These are phyloP conservation scores for Lasiosphaeris hirsuta DNA, from an alignment of 495 filamentous ascomycete species.

Conservation along the genomic window DNA sequence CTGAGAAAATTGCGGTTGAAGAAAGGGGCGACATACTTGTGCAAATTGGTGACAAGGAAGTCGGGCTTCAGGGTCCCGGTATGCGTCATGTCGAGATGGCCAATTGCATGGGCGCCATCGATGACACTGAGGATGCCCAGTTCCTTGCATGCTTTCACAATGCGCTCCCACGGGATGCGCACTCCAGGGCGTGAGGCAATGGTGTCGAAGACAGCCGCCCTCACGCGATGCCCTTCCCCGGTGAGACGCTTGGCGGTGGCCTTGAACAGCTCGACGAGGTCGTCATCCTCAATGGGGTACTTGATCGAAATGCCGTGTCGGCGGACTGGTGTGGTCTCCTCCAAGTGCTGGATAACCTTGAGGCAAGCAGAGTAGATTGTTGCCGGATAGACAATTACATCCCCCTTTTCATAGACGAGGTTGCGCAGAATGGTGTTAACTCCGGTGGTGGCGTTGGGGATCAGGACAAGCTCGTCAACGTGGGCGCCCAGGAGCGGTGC, in stretches of 20 bases:
- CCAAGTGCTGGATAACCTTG: conserved; percentile 61
- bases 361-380: conserved; percentile 70
- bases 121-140: conserved; percentile 55
- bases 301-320: conserved; percentile 31
- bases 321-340: conserved; percentile 47
- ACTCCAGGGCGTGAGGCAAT: conserved; percentile 69
- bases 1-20: no score
- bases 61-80: conserved; percentile 60
- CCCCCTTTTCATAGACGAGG: conserved; percentile 50
- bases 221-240: conserved; percentile 40
- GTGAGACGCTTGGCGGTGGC: conserved; percentile 38
- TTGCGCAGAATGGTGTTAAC: conserved; percentile 70
- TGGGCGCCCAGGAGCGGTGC: conserved; percentile 60
- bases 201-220: conserved; percentile 69
- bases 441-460: conserved; percentile 74
- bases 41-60: conserved; percentile 74
- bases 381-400: conserved; percentile 60
- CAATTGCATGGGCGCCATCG: conserved; percentile 73
- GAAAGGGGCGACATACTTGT: conserved; percentile 48
- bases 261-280: conserved; percentile 49
- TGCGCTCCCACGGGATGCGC: conserved; percentile 66
- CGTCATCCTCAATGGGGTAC: conserved; percentile 58
- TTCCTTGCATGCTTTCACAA: conserved; percentile 59
- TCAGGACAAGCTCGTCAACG: conserved; percentile 63
- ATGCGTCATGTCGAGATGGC: conserved; percentile 62